These are phyloP conservation scores for Phaeosphaeria sp. DNA, from an alignment of 2,329 filamentous ascomycete genomes.

Conservation along the genomic window DNA sequence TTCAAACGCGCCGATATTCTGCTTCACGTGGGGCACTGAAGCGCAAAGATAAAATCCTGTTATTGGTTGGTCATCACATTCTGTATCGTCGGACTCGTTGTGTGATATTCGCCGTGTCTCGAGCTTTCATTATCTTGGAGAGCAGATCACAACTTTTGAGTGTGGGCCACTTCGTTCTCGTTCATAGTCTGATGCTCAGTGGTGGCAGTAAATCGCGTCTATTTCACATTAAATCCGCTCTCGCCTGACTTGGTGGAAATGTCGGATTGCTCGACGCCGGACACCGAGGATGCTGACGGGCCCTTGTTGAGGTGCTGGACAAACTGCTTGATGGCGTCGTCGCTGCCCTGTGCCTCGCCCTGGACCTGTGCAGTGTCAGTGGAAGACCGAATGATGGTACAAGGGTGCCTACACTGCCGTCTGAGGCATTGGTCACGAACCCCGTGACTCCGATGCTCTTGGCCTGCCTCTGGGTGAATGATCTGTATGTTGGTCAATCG, in stretches of 20 bases:
- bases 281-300: conserved; percentile 74
- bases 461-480: conserved; percentile 54
- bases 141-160: background rate
- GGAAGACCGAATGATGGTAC: background rate
- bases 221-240: conserved; percentile 60
- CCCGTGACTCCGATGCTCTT: conserved; percentile 54
- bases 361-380: conserved; percentile 68
- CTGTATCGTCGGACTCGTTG: too few species aligned
- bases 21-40: too few species aligned
- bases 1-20: too few species aligned
- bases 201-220: background rate
- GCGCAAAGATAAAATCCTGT: too few species aligned
- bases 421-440: conserved; percentile 54
- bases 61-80: too few species aligned
- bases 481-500: conserved; percentile 5
- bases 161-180: too few species aligned
- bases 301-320: conserved; percentile 78
- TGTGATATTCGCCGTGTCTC: too few species aligned
- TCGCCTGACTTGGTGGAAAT: conserved; percentile 72
- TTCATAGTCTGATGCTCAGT: too few species aligned
- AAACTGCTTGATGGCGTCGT: conserved; percentile 70
- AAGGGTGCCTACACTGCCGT: conserved; percentile 49
- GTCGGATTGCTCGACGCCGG: conserved; percentile 73
- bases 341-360: conserved; percentile 83
- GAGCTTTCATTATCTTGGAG: too few species aligned